Evolutionary conservation across 2,329 filamentous ascomycete species (phyloP).

Genomic region (Ophioceras dolichostomum): DNA sequence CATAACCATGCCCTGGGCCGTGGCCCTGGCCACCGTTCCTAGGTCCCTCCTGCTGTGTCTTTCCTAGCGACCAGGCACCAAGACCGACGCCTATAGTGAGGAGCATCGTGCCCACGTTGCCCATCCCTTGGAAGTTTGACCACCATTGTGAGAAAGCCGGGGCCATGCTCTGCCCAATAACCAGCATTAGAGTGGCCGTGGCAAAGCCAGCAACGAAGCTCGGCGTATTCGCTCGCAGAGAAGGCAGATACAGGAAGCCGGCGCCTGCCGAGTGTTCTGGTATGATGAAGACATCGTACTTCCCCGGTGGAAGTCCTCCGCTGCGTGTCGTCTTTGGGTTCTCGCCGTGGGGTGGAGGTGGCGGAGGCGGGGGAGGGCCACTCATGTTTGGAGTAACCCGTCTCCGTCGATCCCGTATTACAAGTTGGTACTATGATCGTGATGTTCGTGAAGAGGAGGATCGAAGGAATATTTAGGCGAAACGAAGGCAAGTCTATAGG

Average conservation of each 20-base stretch:
- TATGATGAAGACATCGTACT: slow-evolving; percentile 96
- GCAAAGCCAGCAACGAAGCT: slow-evolving; percentile 84
- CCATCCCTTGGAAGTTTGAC: slow-evolving; percentile 55
- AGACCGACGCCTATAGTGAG: slow-evolving; percentile 63
- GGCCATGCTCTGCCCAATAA: slow-evolving; percentile 59
- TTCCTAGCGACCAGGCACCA: slow-evolving; percentile 65
- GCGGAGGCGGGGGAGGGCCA: slow-evolving; percentile 56
- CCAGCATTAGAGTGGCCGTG: slow-evolving; percentile 59
- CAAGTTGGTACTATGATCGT: background rate
- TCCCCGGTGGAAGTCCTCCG: slow-evolving; percentile 62
- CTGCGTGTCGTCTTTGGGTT: slow-evolving; percentile 55
- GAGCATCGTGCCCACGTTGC: slow-evolving; percentile 60
- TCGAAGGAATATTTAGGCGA: slow-evolving; percentile 2
- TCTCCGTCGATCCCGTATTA: slow-evolving; percentile 2
- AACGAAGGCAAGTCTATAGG: slow-evolving; percentile 17
- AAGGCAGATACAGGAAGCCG: slow-evolving; percentile 91
- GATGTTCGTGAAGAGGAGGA: background rate
- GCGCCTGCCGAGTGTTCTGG: slow-evolving; percentile 81
- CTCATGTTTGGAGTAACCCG: slow-evolving; percentile 24
- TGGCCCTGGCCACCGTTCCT: slow-evolving; percentile 6
- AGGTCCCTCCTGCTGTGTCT: slow-evolving; percentile 40
- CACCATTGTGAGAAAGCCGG: slow-evolving; percentile 68
- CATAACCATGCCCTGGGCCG: slow-evolving; percentile 8
- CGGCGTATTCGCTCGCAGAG: slow-evolving; percentile 72
- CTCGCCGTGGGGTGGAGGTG: slow-evolving; percentile 75